Percentiles rank a stretch among this genome's conserved stretches.
Conservation (phyloP, 2,329 filamentous ascomycete genomes). For the Fusarium decemcellulare region DNA sequence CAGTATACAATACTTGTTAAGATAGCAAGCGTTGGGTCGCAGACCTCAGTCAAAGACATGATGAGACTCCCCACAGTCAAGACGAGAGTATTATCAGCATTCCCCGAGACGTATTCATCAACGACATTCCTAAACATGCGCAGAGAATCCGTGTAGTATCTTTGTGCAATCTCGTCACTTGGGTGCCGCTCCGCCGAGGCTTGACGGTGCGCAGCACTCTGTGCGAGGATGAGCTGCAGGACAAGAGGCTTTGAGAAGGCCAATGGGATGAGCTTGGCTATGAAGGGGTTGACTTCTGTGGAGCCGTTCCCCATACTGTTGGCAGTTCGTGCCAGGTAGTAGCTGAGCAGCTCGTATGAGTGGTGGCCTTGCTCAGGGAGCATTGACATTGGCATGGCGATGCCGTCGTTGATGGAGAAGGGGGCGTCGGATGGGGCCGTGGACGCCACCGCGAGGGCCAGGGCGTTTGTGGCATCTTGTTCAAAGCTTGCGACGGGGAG, state of each 20-base stretch:
- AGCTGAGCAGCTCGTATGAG: constrained; percentile 61
- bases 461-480: constrained; percentile 35
- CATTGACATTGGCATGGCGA: constrained; percentile 48
- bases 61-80: constrained; percentile 61
- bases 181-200: constrained; percentile 47
- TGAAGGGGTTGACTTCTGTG: constrained; percentile 61
- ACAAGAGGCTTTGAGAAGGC: constrained; percentile 62
- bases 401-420: constrained; percentile 29
- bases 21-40: not conserved
- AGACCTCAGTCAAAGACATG: constrained; percentile 63
- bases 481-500: constrained; percentile 29
- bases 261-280: constrained; percentile 61
- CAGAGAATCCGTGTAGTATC: constrained; percentile 55
- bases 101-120: constrained; percentile 51
- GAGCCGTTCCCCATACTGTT: constrained; percentile 64
- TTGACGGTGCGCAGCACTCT: constrained; percentile 57
- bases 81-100: constrained; percentile 54
- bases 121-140: constrained; percentile 54
- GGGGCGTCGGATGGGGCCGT: constrained; percentile 14
- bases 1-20: constrained; percentile 3
- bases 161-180: constrained; percentile 50
- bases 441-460: constrained; percentile 35
- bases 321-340: constrained; percentile 60
- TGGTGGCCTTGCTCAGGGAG: constrained; percentile 50
- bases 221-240: constrained; percentile 61